Evolutionary conservation across 805 yeast species (phyloP).

Genomic region (Clavispora fructus): DNA sequence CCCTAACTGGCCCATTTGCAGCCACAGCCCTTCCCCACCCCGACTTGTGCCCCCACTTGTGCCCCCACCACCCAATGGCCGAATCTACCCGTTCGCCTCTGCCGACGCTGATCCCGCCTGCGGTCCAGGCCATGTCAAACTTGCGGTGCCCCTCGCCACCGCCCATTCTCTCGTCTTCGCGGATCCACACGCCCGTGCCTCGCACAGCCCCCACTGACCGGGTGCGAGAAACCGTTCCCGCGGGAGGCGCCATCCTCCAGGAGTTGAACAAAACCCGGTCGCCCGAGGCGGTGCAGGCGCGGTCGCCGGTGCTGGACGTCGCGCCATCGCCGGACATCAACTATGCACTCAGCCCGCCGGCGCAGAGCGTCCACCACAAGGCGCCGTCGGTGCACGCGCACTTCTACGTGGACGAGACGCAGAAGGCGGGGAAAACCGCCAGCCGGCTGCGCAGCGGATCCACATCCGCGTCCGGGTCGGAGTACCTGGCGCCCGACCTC

Average conservation of each 20-base stretch:
- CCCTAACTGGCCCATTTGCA: no score
- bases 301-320: neutral
- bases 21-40: no score
- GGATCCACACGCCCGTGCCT: conserved; percentile 1
- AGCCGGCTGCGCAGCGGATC: conserved; percentile 38
- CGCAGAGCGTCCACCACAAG: conserved; percentile 40
- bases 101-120: conserved; percentile 34
- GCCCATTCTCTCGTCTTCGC: conserved; percentile 44
- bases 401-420: conserved; percentile 62
- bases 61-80: neutral
- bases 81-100: neutral
- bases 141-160: conserved; percentile 71
- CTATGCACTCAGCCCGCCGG: conserved; percentile 26
- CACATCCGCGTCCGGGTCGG: conserved; percentile 24
- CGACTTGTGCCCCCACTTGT: no score
- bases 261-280: conserved; percentile 6
- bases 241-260: conserved; percentile 42
- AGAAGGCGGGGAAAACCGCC: conserved; percentile 39
- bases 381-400: conserved; percentile 73
- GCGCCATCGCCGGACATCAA: conserved; percentile 16
- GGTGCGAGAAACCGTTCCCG: conserved; percentile 31
- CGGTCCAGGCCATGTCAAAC: conserved; percentile 53
- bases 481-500: conserved; percentile 11
- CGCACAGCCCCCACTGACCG: conserved; percentile 1
- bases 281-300: neutral